Evolutionary conservation across 2,329 filamentous ascomycete genomes (phyloP).

Genomic region (Aspergillus neoniger): DNA sequence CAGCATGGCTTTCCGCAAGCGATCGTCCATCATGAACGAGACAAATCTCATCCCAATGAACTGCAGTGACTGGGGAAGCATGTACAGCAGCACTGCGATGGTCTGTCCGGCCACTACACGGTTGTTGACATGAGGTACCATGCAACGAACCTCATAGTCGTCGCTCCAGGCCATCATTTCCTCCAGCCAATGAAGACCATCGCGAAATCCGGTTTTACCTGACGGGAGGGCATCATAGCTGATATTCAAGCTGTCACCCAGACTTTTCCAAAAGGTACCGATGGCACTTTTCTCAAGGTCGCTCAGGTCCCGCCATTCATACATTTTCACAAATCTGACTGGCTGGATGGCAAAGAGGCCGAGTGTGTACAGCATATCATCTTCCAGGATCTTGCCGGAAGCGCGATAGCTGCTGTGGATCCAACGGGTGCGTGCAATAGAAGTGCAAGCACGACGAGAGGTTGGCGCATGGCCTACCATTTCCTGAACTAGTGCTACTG

Average conservation of each 20-base stretch:
- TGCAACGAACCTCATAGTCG: constrained; percentile 60
- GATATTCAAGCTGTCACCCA: constrained; percentile 72
- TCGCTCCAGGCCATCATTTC: constrained; percentile 55
- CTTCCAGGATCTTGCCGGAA: constrained; percentile 60
- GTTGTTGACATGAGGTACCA: constrained; percentile 58
- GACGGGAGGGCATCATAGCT: constrained; percentile 51
- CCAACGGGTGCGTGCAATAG: constrained; percentile 65
- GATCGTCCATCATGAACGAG: constrained; percentile 64
- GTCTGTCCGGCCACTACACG: constrained; percentile 60
- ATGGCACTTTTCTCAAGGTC: constrained; percentile 69
- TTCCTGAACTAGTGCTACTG: constrained; percentile 52
- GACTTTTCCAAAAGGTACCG: constrained; percentile 69
- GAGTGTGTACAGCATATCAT: constrained; percentile 67
- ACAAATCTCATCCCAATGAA: constrained; percentile 55
- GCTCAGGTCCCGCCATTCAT: constrained; percentile 70
- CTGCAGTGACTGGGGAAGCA: constrained; percentile 51
- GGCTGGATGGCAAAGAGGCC: constrained; percentile 68
- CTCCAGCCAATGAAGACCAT: constrained; percentile 56
- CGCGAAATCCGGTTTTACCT: constrained; percentile 43
- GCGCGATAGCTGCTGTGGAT: constrained; percentile 61
- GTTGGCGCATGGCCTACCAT: constrained; percentile 48
- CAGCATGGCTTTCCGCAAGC: constrained; percentile 66
- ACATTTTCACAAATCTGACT: constrained; percentile 61
- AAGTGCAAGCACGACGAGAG: constrained; percentile 50
- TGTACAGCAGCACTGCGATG: constrained; percentile 61